Evolutionary conservation across 331 rosid genomes (phyloP).

Genomic region (Phaseolus coccineus): DNA sequence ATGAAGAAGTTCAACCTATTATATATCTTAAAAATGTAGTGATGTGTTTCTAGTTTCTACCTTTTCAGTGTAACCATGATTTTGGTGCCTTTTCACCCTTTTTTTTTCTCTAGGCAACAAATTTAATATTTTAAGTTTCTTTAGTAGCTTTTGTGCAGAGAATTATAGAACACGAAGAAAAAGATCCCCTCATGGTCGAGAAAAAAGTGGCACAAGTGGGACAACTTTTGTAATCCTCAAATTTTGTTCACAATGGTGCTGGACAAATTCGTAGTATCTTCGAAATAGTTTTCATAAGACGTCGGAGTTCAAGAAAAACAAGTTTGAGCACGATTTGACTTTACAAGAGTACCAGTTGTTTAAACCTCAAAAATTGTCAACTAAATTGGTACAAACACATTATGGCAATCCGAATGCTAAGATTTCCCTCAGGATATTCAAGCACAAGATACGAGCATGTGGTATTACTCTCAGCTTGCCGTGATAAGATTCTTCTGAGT

Average conservation of each 20-base stretch:
- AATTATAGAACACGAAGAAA: slow-evolving; percentile 44
- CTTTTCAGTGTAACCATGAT: slow-evolving; percentile 50
- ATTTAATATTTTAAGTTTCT: slow-evolving; percentile 46
- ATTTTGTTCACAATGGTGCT: slow-evolving; percentile 30
- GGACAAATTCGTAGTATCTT: slow-evolving; percentile 41
- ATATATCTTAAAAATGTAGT: slow-evolving; percentile 22
- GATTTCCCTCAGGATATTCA: slow-evolving; percentile 27
- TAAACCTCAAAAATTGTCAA: slow-evolving; percentile 51
- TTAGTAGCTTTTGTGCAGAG: slow-evolving; percentile 44
- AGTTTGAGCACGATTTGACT: slow-evolving; percentile 56
- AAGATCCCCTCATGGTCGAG: slow-evolving; percentile 47
- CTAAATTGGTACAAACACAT: slow-evolving; percentile 66
- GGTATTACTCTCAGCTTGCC: slow-evolving; percentile 38
- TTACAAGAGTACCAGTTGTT: slow-evolving; percentile 48
- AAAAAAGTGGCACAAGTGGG: slow-evolving; percentile 49
- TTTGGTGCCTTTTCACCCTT: slow-evolving; percentile 37
- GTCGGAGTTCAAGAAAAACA: slow-evolving; percentile 6
- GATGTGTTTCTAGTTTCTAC: slow-evolving; percentile 42
- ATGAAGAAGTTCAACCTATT: slow-evolving; percentile 27
- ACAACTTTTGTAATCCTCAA: slow-evolving; percentile 33
- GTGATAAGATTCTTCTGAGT: slow-evolving; percentile 45
- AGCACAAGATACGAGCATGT: slow-evolving; percentile 47
- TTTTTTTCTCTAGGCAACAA: slow-evolving; percentile 41
- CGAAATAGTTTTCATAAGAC: slow-evolving; percentile 30
- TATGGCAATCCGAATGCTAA: slow-evolving; percentile 33